Evolutionary conservation across 352 stramenopile genomes (phyloP), one percentile per base, ranked within the genome.

Genomic region (Phytopythium oedochilum): DNA sequence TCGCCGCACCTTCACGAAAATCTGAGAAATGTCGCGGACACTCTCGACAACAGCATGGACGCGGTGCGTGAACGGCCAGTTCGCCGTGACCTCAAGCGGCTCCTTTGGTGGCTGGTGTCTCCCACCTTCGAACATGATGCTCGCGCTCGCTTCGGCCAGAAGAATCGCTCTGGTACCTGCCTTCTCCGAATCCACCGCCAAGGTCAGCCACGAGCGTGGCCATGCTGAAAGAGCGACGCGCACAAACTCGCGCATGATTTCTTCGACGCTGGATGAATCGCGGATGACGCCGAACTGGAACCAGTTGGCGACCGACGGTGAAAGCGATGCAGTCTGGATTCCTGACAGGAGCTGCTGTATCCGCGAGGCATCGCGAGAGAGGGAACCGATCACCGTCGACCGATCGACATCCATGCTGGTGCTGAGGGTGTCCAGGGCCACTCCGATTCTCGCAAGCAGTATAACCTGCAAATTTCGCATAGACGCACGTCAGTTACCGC

Each of bases 41-140:
- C 78, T 56, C 9, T 60, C 61, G 32, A 75, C 12, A 23, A 63
- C 49, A 22, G 63, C 66, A 4, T 53, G 59, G 3, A 83, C 48
- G 23, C 55, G 70, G 35, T 81, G 62, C 9, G 68, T 42, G 47
- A 79, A 79, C 8, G 70, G 70, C 75, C 72, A 83, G 26, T 80
- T 75, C 1, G 72, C 75, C 15, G 70, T 71, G 54, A 83, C 70
- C 55, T 86, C 70, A 38, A 64, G 58, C 5, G 70, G 67, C 2
- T 86, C 68, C 11, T 67, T 61, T 14, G 26, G 36, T 11, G 49
- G 49, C 10, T 55, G 10, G 9, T 11, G 29, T 18, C 23, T 11
- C 0, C 35, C 34, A 3, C 25, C 35, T n/a, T 53, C 47, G 23
- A 53, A 53, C 31, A 29, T 22, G 32, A 57, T 60, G 51, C 35